phyloP scores from a whole-genome alignment of 345 rosid genomes.

The Punica granatum region DNA sequence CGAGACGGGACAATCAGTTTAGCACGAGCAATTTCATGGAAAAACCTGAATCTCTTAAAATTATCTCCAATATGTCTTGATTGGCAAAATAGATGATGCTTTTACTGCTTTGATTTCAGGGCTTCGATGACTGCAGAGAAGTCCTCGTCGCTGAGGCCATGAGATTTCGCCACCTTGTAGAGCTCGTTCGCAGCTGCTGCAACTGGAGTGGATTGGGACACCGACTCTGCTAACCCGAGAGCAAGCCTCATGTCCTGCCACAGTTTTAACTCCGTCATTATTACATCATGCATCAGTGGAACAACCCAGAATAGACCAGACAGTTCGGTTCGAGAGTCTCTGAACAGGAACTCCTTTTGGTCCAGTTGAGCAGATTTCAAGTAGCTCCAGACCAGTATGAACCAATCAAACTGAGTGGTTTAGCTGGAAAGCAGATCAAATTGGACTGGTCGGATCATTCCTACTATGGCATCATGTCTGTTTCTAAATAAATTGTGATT shows the following conservation, averaged over 20 bases:
- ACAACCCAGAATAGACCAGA: neutral
- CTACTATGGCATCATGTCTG: too few relatives aligned
- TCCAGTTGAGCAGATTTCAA: neutral
- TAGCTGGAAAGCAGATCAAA: neutral
- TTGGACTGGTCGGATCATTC: too few relatives aligned
- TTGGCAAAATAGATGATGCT: neutral
- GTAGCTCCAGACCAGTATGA: neutral
- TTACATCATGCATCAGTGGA: neutral
- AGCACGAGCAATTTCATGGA: neutral
- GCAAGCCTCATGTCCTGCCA: slow-evolving; percentile 86
- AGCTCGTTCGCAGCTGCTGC: slow-evolving; percentile 90
- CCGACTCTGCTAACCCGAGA: slow-evolving; percentile 80
- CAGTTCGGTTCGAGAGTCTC: neutral
- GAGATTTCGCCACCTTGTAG: slow-evolving; percentile 76
- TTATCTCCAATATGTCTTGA: neutral
- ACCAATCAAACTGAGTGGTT: neutral
- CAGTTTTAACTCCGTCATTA: neutral
- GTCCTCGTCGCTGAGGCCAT: slow-evolving; percentile 74
- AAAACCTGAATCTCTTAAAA: neutral
- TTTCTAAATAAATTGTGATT: too few relatives aligned
- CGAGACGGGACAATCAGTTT: neutral
- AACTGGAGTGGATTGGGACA: slow-evolving; percentile 77
- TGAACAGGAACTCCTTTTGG: neutral
- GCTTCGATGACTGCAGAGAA: slow-evolving; percentile 93
- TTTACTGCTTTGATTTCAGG: slow-evolving; percentile 41